Base-by-base conservation (phyloP, 1,139 yeast genomes). In the Magnusiomyces starmeri region DNA sequence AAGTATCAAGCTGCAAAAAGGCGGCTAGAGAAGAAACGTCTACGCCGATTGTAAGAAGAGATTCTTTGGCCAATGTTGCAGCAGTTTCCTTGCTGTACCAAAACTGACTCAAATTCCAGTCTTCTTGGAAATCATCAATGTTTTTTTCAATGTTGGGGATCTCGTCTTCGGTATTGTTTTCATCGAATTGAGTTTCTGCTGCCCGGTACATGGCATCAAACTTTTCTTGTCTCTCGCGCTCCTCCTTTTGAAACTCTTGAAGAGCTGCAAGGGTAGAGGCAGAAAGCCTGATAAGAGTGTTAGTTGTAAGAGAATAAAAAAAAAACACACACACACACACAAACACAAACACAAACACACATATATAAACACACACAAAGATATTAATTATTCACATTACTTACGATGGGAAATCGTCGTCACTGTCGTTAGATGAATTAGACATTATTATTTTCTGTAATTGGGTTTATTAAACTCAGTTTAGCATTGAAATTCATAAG, bases 81-180 rank as follows among this genome's bases (percentile, higher is more conserved):
- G 96, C 89, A 1, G 96, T 89, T 4, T 72, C 71, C 56, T 87
- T 90, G 49, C 75, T 68, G 63, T 85, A 85, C 96, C 96, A 87
- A 68, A 89, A 89, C 66, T 89, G 97, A 0, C 96, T 86, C 42
- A 89, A 73, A 62, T 86, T 94, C 97, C 97, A 89, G 68, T 89
- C 95, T 68, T 89, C 96, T 64, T 84, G 76, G 67, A 89, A 89
- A 35, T 77, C 72, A 47, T 79, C 82, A 67, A 85, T 85, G 26
- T 67, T 60, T 35, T 64, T 60, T 40, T 61, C 62, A 2, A 9
- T 18, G 4, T 8, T 12, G 20, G n/a, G 22, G 20, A 24, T 20
- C 12, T 14, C 7, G 46, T 65, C 65, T 20, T 64, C 62, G 27
- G 60, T 63, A 25, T 66, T 65, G 46, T 69, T 70, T 32, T 58